Conservation (phyloP, 768 basidiomycete genomes). For the Boletus eberwhitei region DNA sequence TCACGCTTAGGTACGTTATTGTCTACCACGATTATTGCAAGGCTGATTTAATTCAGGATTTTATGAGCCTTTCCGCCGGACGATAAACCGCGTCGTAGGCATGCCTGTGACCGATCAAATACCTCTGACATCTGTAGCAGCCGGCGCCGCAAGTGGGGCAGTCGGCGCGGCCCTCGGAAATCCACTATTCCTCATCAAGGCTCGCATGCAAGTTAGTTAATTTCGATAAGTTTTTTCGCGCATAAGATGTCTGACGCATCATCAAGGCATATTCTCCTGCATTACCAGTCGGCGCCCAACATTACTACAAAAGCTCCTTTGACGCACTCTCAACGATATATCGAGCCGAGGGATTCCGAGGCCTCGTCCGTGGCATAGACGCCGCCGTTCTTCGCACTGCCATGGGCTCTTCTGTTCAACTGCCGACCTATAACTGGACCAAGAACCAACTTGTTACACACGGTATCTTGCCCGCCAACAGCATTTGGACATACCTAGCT, state of each 20-base stretch:
- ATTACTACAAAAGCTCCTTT: constrained; percentile 81
- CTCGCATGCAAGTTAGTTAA: constrained; percentile 81
- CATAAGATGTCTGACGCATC: background rate
- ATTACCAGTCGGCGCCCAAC: constrained; percentile 92
- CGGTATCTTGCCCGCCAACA: constrained; percentile 70
- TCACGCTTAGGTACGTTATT: constrained; percentile 70
- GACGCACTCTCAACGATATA: constrained; percentile 82
- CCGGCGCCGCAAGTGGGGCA: constrained; percentile 87
- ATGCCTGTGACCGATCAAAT: constrained; percentile 60
- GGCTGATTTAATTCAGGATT: constrained; percentile 59
- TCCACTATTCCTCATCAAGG: constrained; percentile 93
- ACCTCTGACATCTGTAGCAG: constrained; percentile 72
- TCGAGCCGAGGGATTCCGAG: constrained; percentile 69
- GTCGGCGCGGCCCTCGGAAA: constrained; percentile 86
- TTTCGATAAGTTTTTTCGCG: background rate
- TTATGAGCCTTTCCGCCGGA: constrained; percentile 86
- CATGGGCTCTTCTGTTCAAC: constrained; percentile 94
- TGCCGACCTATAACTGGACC: constrained; percentile 93
- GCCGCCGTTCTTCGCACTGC: constrained; percentile 91
- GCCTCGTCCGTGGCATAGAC: constrained; percentile 87
- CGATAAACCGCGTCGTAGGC: constrained; percentile 68
- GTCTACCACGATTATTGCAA: background rate
- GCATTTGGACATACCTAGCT: constrained; percentile 81
- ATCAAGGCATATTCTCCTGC: constrained; percentile 87
- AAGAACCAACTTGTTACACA: constrained; percentile 73